Evolutionary conservation across 2,329 filamentous ascomycete species (phyloP).

Genomic region (Phoma sp.): DNA sequence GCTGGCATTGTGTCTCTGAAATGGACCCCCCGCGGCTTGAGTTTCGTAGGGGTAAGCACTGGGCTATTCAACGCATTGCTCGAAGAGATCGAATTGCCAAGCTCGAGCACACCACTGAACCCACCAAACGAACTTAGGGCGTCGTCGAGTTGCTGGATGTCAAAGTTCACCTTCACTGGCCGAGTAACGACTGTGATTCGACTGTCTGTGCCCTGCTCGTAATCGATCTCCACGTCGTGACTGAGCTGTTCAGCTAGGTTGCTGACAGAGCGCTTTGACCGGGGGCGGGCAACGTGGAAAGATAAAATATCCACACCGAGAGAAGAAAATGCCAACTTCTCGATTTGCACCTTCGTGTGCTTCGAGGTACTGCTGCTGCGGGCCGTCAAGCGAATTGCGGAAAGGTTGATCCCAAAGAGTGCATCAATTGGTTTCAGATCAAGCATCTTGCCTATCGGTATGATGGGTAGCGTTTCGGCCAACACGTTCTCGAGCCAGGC

Average conservation of each 20-base stretch:
- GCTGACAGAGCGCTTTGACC: constrained; percentile 31
- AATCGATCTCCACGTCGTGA: constrained; percentile 43
- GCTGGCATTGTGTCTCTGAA: constrained; percentile 58
- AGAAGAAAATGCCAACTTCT: constrained; percentile 56
- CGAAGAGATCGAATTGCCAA: constrained; percentile 83
- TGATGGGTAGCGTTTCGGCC: constrained; percentile 28
- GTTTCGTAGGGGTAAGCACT: constrained; percentile 36
- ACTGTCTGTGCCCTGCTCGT: constrained; percentile 36
- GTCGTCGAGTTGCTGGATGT: constrained; percentile 82
- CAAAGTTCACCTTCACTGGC: constrained; percentile 75
- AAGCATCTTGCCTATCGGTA: constrained; percentile 18
- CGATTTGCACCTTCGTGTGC: constrained; percentile 39
- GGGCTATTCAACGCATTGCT: constrained; percentile 61
- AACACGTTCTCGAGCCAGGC: constrained; percentile 41
- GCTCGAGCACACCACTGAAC: constrained; percentile 85
- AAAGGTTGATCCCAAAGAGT: constrained; percentile 36
- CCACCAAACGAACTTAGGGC: constrained; percentile 89
- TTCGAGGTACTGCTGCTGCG: constrained; percentile 21
- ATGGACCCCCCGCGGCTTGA: constrained; percentile 58
- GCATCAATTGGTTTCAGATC: constrained; percentile 34
- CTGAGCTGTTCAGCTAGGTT: constrained; percentile 32
- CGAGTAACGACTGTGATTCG: constrained; percentile 72
- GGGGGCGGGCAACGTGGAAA: constrained; percentile 50
- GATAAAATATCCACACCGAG: constrained; percentile 58
- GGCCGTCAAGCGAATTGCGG: constrained; percentile 31